Base-by-base conservation (phyloP, 257 asterid genomes). In the Rauvolfia tetraphylla region DNA sequence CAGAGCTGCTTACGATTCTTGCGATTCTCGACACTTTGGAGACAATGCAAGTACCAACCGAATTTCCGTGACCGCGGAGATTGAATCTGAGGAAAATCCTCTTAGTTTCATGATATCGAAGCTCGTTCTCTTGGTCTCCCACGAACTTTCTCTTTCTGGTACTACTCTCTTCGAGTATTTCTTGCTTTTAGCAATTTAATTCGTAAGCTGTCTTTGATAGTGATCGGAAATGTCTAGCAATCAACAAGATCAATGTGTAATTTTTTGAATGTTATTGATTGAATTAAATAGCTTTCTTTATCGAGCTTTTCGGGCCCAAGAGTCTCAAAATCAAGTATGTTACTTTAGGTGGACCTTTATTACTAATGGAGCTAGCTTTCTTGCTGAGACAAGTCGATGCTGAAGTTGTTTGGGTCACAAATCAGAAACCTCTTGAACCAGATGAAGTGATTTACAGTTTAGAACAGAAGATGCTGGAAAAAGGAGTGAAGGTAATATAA, bases 141-240 rank as follows among this genome's bases (percentile, higher is more conserved):
- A 92, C 84, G 96, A 92, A 77, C 96, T 92, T 76, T 90, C 97
- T 29, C 96, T 90, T 71, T 90, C 97, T 31, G 97, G 97, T 92
- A 76, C 48, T 74, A 62, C 18, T 66, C 53, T 66, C 54, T 49
- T 23, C 23, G 57, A 3, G 36, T 46, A 2, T 49, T 25, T 44
- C 5, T 34, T 54, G 18, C 36, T 33, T 48, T 61, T 67, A 15
- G 25, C 31, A 29, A 39, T 48, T 18, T 18, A 31, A 11, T 9
- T 74, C 0, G 3, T 65, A 36, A 65, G 57, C 17, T 51, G 22
- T 17, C 57, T 51, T 51, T 51, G 53, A 10, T 51, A 51, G 23
- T 51, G 23, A 51, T 51, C 6, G 2, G 62, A 23, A 61, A 29
- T 72, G 14, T 31, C 8, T 0, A 53, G 59, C n/a, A 53, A 53